Base-by-base conservation (phyloP, 2,329 filamentous ascomycete species). In the Colletotrichum nymphaeae region DNA sequence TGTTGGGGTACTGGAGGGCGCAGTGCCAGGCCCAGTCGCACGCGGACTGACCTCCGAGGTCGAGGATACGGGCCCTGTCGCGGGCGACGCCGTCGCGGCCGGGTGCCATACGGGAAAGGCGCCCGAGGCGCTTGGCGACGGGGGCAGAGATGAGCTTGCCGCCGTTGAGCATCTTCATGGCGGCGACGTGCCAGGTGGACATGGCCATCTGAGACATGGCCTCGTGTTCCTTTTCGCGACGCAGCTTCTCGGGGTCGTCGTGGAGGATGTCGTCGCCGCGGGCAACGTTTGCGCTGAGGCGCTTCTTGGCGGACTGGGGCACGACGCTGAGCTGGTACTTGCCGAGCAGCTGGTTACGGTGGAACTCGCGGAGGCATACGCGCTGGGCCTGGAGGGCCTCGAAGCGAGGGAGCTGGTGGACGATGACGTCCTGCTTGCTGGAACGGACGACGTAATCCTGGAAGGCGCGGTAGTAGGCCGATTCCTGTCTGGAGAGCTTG, bases 11-110 rank as follows among this genome's bases (percentile, higher is more conserved):
- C 81, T 96, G 93, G 62, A 94, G 88, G 1, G 97, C 95, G 71
- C 95, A 93, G 80, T 97, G 92, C 97, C 97, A 99, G 26, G 94
- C 96, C 97, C 97, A 99, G 82, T 97, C 95, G 80, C 95, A 96
- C 16, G 93, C 91, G 0, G 93, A 88, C 80, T 96, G 92, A 57
- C 95, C 95, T 62, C 94, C 95, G 42, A 98, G 91, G 80, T 98
- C 96, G 30, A 98, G 89, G 70, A 98, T 93, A 42, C 93, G 88
- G 4, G 91, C 85, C 28, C 91, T 88, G 71, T 89, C 85, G 72
- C 85, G 85, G 64, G 83, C 80, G 22, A 83, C 81, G 49, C 87
- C 87, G 55, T 85, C 79, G 35, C 81, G 78, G n/a, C 82, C 83
- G 2, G 84, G 82, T 1, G 84, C 81, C 80, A 88, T 85, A 74